Evolutionary conservation across 331 rosid species (phyloP).

Genomic region (Malus hybrid): DNA sequence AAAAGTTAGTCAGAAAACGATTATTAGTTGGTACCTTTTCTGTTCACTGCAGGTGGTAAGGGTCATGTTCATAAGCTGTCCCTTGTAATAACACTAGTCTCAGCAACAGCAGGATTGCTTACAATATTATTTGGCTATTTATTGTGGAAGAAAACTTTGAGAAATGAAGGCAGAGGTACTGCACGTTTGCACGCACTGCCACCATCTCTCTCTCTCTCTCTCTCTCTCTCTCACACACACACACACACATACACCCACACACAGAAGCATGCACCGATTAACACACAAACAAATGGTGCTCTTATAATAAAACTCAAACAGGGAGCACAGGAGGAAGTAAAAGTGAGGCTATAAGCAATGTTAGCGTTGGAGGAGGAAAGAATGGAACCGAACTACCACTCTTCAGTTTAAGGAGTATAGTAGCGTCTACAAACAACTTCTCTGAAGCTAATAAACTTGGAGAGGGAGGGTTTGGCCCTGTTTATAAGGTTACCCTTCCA

Average conservation of each 20-base stretch:
- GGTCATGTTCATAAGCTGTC: not conserved
- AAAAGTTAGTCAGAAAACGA: not conserved
- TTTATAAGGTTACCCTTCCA: not conserved
- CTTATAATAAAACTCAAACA: not conserved
- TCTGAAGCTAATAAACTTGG: constrained; percentile 19
- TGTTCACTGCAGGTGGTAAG: not conserved
- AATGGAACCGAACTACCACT: not conserved
- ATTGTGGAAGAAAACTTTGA: not conserved
- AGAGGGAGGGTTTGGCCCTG: constrained; percentile 8
- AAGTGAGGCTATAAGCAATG: not conserved
- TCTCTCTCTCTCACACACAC: not conserved
- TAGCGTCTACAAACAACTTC: constrained; percentile 22
- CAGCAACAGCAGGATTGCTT: not conserved
- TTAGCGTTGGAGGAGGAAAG: not conserved
- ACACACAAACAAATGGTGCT: not conserved
- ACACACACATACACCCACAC: too few species aligned
- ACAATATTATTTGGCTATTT: not conserved
- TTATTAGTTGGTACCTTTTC: not conserved
- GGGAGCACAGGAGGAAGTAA: not conserved
- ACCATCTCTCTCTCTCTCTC: not conserved
- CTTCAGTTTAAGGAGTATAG: not conserved
- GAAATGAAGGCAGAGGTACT: not conserved
- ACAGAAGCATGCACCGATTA: not conserved
- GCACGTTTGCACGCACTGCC: not conserved
- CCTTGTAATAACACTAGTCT: not conserved